phyloP scores from a whole-genome alignment of 225 moss, liverwort and hornwort genomes.

The Lunularia cruciata region DNA sequence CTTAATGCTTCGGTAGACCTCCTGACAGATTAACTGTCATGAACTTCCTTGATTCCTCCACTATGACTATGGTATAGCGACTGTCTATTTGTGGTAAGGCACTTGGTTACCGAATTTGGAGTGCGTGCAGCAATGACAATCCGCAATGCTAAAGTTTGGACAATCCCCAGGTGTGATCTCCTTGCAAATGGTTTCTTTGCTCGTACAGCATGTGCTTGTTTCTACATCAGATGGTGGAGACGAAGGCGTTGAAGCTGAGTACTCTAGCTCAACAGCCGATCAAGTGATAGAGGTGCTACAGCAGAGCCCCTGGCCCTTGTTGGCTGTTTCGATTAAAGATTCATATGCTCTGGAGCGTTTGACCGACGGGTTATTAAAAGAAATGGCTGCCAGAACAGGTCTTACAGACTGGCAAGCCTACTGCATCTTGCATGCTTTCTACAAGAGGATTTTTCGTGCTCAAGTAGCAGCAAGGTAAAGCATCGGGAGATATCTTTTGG shows the following conservation, averaged over 20 bases:
- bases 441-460: slow-evolving; percentile 53
- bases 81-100: too few relatives aligned
- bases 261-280: slow-evolving; percentile 31
- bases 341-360: slow-evolving; percentile 83
- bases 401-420: slow-evolving; percentile 64
- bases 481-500: neutral
- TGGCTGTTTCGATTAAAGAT: slow-evolving; percentile 63
- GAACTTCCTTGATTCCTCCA: too few relatives aligned
- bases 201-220: slow-evolving; percentile 47
- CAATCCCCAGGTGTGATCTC: slow-evolving; percentile 58
- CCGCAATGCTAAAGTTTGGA: slow-evolving; percentile 2
- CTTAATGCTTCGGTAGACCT: neutral
- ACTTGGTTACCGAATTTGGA: neutral
- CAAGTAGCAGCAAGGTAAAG: slow-evolving; percentile 70
- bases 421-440: slow-evolving; percentile 61
- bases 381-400: slow-evolving; percentile 50
- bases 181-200: slow-evolving; percentile 51
- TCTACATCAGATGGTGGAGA: slow-evolving; percentile 27
- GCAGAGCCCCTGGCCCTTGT: slow-evolving; percentile 58
- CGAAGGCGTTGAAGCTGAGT: slow-evolving; percentile 36
- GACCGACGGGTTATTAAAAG: slow-evolving; percentile 71
- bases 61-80: too few relatives aligned
- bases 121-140: neutral
- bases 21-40: neutral
- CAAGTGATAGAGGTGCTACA: slow-evolving; percentile 40